Percentiles rank a stretch among this genome's conserved stretches.
phyloP scores from a whole-genome alignment of 2,329 filamentous ascomycete species.

The Venturia pyrina region DNA sequence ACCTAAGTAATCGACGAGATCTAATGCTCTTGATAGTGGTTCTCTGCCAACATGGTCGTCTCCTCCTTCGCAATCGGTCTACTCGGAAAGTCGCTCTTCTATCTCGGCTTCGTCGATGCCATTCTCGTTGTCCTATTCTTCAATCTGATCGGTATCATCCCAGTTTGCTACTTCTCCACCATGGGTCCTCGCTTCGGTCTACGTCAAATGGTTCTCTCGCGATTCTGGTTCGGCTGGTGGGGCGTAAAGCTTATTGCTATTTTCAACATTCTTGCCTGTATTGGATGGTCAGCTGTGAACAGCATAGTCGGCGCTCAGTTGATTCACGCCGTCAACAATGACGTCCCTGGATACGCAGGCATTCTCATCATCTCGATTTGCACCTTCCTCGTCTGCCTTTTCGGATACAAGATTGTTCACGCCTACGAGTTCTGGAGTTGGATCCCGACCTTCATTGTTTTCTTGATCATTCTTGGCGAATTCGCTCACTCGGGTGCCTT shows the following conservation, averaged over 20 bases:
- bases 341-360: conserved; percentile 62
- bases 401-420: conserved; percentile 68
- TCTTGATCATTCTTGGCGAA: conserved; percentile 58
- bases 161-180: conserved; percentile 67
- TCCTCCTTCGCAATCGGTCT: conserved; percentile 68
- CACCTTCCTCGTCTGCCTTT: conserved; percentile 61
- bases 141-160: conserved; percentile 61
- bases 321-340: conserved; percentile 59
- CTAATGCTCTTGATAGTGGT: conserved; percentile 44
- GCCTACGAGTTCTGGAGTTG: conserved; percentile 65
- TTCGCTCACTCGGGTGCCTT: conserved; percentile 61
- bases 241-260: conserved; percentile 39
- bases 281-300: conserved; percentile 71
- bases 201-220: conserved; percentile 69
- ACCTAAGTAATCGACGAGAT: conserved; percentile 1
- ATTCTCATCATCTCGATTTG: conserved; percentile 62
- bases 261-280: conserved; percentile 59
- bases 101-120: conserved; percentile 62
- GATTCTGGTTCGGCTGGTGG: conserved; percentile 67
- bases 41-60: conserved; percentile 69
- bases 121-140: conserved; percentile 64
- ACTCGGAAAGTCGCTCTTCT: conserved; percentile 58
- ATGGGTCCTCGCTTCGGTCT: conserved; percentile 67
- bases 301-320: conserved; percentile 72
- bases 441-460: conserved; percentile 64